These are phyloP conservation scores for Viridothelium virens DNA, from an alignment of 495 filamentous ascomycete genomes.

Conservation along the genomic window DNA sequence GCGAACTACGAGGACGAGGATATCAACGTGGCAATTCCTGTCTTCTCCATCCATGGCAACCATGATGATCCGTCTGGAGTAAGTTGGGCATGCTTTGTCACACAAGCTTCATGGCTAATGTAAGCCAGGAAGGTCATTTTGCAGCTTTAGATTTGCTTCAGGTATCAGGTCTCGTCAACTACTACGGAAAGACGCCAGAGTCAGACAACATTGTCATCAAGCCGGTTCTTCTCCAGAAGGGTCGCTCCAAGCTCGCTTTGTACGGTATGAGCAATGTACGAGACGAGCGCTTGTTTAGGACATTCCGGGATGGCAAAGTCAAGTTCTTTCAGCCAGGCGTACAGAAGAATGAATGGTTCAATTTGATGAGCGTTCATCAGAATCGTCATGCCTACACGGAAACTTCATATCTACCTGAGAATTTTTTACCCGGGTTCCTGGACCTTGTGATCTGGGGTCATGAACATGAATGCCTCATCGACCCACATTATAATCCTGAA, in stretches of 20 bases:
- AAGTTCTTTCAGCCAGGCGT: constrained; percentile 81
- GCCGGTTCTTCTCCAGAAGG: constrained; percentile 88
- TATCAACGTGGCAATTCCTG: constrained; percentile 94
- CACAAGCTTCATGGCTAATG: background rate
- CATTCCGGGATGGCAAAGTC: constrained; percentile 86
- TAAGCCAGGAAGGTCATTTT: constrained; percentile 62
- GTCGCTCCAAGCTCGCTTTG: constrained; percentile 83
- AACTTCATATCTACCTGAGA: constrained; percentile 86
- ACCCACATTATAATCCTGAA: constrained; percentile 72
- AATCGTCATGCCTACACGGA: constrained; percentile 89
- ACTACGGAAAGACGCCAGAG: constrained; percentile 86
- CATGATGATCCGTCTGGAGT: constrained; percentile 91
- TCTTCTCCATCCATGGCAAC: constrained; percentile 98
- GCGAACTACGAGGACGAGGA: constrained; percentile 98
- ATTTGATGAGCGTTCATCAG: constrained; percentile 90
- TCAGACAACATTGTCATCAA: constrained; percentile 87
- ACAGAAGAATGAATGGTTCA: constrained; percentile 91
- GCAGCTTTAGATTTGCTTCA: constrained; percentile 88
- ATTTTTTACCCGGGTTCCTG: constrained; percentile 85
- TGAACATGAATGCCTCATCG: constrained; percentile 92
- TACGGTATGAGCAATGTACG: constrained; percentile 96
- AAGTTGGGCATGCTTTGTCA: constrained; percentile 13
- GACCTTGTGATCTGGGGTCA: constrained; percentile 95
- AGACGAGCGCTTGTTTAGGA: constrained; percentile 88
- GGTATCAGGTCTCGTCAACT: constrained; percentile 85